These are phyloP conservation scores for Onygena corvina DNA, from an alignment of 2,329 filamentous ascomycete species.

Conservation along the genomic window DNA sequence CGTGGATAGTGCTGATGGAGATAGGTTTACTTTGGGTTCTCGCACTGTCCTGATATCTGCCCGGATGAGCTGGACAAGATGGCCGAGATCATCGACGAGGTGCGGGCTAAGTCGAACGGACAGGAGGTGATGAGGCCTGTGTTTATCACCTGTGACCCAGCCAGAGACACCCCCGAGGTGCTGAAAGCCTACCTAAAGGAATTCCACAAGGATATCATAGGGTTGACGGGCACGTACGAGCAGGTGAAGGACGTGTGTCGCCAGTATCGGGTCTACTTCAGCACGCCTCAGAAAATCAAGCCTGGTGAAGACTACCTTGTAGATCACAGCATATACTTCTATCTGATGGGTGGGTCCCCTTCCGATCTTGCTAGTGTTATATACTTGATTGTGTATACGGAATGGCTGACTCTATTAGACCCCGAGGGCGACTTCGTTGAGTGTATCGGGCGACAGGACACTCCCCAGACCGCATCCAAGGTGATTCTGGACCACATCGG, in stretches of 20 bases:
- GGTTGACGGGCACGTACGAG: constrained; percentile 85
- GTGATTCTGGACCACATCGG: constrained; percentile 78
- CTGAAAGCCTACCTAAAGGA: constrained; percentile 76
- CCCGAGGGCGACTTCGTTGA: constrained; percentile 97
- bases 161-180: constrained; percentile 73
- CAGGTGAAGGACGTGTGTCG: constrained; percentile 92
- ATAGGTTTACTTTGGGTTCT: constrained; percentile 96
- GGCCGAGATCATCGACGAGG: constrained; percentile 79
- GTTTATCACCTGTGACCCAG: constrained; percentile 88
- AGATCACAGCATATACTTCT: constrained; percentile 99
- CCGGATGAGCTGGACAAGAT: constrained; percentile 99
- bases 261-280: constrained; percentile 93
- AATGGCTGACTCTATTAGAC: constrained; percentile 44
- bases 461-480: constrained; percentile 69
- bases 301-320: constrained; percentile 94
- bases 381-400: too few relatives aligned
- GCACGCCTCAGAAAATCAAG: constrained; percentile 75
- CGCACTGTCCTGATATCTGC: constrained; percentile 96
- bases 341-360: constrained; percentile 65
- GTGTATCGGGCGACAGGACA: constrained; percentile 88
- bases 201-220: constrained; percentile 77
- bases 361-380: not conserved
- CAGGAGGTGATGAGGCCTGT: constrained; percentile 54
- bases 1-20: not conserved
- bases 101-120: constrained; percentile 32